Evolutionary conservation across 331 rosid genomes (phyloP).

Genomic region (Spiraea crenata): DNA sequence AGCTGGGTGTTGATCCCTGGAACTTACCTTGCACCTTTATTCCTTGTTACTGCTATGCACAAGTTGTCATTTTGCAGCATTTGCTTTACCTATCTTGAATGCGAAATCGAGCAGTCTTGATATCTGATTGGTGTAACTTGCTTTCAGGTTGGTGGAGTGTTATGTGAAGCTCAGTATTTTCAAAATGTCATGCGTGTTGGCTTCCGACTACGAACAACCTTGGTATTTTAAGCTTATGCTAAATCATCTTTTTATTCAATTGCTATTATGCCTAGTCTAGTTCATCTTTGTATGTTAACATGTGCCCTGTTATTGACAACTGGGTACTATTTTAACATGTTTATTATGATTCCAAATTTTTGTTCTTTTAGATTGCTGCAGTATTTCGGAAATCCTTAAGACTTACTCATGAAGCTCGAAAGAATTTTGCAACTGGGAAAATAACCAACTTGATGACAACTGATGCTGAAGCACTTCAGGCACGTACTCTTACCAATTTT

Average conservation of each 20-base stretch:
- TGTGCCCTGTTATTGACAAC: not conserved
- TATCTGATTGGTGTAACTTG: conserved; percentile 28
- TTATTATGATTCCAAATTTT: not conserved
- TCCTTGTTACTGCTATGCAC: not conserved
- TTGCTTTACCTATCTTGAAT: not conserved
- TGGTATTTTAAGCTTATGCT: conserved; percentile 45
- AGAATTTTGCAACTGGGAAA: conserved; percentile 90
- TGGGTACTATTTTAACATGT: not conserved
- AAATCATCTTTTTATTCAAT: no score
- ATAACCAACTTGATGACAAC: conserved; percentile 97
- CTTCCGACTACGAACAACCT: conserved; percentile 69
- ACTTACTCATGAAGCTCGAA: conserved; percentile 95
- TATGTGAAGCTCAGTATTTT: conserved; percentile 93
- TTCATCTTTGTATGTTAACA: not conserved
- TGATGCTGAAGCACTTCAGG: conserved; percentile 94
- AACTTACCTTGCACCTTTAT: not conserved
- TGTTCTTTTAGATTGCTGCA: conserved; percentile 67
- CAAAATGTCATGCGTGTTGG: conserved; percentile 98
- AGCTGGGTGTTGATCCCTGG: not conserved
- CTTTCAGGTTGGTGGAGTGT: conserved; percentile 68
- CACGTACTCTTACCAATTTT: conserved; percentile 14
- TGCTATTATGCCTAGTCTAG: not conserved
- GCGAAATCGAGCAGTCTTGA: conserved; percentile 21
- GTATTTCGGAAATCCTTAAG: conserved; percentile 93
- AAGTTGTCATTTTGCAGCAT: not conserved